Percentiles rank a stretch among this genome's conserved stretches.
Evolutionary conservation across 2,329 filamentous ascomycete species (phyloP).

Genomic region (Venturia pyrina): DNA sequence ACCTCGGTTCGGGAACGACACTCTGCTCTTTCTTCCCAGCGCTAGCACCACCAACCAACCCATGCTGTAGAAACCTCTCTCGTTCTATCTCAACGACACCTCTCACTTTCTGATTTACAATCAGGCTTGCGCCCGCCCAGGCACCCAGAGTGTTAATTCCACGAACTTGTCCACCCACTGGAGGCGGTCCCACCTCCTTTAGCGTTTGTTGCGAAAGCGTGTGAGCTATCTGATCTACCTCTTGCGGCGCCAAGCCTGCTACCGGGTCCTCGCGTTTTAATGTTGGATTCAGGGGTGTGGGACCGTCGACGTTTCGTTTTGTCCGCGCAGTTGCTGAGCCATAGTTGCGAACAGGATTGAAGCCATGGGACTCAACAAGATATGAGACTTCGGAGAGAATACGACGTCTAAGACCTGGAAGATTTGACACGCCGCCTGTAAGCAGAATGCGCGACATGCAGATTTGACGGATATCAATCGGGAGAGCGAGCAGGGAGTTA

Average conservation of each 20-base stretch:
- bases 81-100: slow-evolving; percentile 61
- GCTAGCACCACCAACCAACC: slow-evolving; percentile 8
- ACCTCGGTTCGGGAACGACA: neutral
- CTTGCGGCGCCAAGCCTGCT: slow-evolving; percentile 24
- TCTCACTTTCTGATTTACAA: slow-evolving; percentile 57
- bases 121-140: slow-evolving; percentile 64
- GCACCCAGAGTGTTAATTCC: slow-evolving; percentile 60
- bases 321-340: slow-evolving; percentile 39
- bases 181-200: slow-evolving; percentile 14
- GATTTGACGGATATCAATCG: slow-evolving; percentile 68
- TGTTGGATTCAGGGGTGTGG: neutral
- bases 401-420: slow-evolving; percentile 69
- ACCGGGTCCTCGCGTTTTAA: slow-evolving; percentile 14
- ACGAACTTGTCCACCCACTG: slow-evolving; percentile 50
- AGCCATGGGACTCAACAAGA: slow-evolving; percentile 60
- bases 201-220: slow-evolving; percentile 39
- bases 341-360: slow-evolving; percentile 66
- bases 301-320: slow-evolving; percentile 17
- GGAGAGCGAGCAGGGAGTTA: slow-evolving; percentile 61
- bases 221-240: slow-evolving; percentile 49
- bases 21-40: neutral
- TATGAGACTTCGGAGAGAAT: slow-evolving; percentile 64
- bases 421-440: slow-evolving; percentile 66
- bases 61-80: slow-evolving; percentile 49
- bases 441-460: slow-evolving; percentile 89